These are phyloP conservation scores for Xylaria sp. DNA, from an alignment of 2,329 filamentous ascomycete species.

Conservation along the genomic window DNA sequence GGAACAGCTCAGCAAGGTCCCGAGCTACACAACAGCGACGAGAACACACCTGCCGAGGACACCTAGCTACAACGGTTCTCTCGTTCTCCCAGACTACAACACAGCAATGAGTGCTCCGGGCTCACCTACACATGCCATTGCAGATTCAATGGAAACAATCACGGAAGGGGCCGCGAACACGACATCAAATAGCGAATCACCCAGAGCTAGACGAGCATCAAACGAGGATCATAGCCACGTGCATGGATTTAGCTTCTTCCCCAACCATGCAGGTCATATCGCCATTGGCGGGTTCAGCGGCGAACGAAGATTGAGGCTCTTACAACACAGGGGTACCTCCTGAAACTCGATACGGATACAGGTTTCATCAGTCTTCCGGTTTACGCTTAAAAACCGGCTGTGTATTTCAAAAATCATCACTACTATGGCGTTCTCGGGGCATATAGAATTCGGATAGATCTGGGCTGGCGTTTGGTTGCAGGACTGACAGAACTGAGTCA, in stretches of 20 bases:
- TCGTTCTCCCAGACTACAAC: slow-evolving; percentile 69
- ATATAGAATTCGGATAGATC: background rate
- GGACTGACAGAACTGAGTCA: background rate
- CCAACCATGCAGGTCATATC: slow-evolving; percentile 35
- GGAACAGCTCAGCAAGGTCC: slow-evolving; percentile 72
- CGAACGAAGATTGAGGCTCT: slow-evolving; percentile 36
- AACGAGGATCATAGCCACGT: slow-evolving; percentile 28
- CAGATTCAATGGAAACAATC: slow-evolving; percentile 40
- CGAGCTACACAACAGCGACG: slow-evolving; percentile 78
- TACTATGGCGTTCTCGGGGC: slow-evolving; percentile 15
- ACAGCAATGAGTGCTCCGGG: slow-evolving; percentile 62
- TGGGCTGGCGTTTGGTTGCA: slow-evolving; percentile 1
- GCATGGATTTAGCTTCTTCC: slow-evolving; percentile 38
- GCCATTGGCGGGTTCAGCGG: slow-evolving; percentile 34
- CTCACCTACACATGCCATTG: slow-evolving; percentile 50
- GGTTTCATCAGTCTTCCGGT: no score
- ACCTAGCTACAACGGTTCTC: slow-evolving; percentile 54
- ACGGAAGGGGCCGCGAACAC: slow-evolving; percentile 31
- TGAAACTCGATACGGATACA: no score
- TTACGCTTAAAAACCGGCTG: background rate
- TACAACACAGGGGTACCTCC: slow-evolving; percentile 36
- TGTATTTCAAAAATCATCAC: background rate
- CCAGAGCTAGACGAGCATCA: slow-evolving; percentile 34
- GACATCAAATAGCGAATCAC: background rate
- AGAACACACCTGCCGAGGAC: slow-evolving; percentile 63